Evolutionary conservation across 106 monocot genomes (phyloP).

Genomic region (Agapanthus africanus): DNA sequence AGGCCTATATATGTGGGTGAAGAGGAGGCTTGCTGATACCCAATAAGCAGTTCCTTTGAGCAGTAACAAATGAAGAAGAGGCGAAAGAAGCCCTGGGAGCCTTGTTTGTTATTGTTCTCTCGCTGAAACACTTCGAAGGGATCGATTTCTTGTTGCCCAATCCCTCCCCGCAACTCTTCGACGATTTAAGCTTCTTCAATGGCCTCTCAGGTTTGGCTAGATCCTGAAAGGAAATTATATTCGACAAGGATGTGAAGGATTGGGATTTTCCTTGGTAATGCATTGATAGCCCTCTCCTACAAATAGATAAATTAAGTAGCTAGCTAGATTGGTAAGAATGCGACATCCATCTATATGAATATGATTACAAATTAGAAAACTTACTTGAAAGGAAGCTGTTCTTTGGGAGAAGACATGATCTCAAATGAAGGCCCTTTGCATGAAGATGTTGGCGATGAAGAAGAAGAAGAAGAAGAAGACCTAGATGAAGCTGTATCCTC

Average conservation of each 20-base stretch:
- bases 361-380: background rate
- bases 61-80: background rate
- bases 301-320: background rate
- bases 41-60: background rate
- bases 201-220: constrained; percentile 28
- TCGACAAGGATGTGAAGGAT: constrained; percentile 32
- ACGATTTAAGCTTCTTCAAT: constrained; percentile 31
- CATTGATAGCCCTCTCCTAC: constrained; percentile 52
- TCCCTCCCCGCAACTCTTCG: constrained; percentile 25
- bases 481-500: constrained; percentile 27
- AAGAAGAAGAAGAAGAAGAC: background rate
- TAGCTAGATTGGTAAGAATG: background rate
- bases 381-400: constrained; percentile 44
- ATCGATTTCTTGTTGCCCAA: constrained; percentile 12
- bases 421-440: constrained; percentile 34
- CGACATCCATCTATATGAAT: background rate
- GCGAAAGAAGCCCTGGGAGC: background rate
- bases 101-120: constrained; percentile 22
- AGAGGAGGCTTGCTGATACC: background rate
- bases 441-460: background rate
- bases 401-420: constrained; percentile 33
- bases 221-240: constrained; percentile 30
- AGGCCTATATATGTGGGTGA: background rate
- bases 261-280: constrained; percentile 50
- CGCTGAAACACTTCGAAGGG: background rate